Base-by-base conservation (phyloP, 305 asterid species). In the Vinca major region DNA sequence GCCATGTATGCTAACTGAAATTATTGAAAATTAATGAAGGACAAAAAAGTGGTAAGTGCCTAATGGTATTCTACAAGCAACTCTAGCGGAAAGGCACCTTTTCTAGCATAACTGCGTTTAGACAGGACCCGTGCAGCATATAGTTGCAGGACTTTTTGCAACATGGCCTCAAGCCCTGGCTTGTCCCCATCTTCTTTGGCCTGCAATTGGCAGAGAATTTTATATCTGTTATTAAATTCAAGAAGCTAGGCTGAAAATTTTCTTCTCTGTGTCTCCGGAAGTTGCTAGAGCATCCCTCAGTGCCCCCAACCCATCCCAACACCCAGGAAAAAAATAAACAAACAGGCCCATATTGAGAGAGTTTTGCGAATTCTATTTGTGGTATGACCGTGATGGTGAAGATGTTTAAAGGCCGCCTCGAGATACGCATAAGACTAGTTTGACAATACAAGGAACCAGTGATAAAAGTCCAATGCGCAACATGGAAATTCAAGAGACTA, bases 141-240 rank as follows among this genome's bases (percentile, higher is more conserved):
- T 70, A 92, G 80, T 77, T 90, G 98, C 63, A 90, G 72, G 76
- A 92, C 97, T 75, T 84, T 92, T 82, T 90, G 98, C 80, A 92
- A 48, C 98, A 92, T 92, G 73, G 96, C 98, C 80, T 90, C 96
- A 68, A 92, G 95, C 70, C 98, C 98, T 0, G 96, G 98, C 78
- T 90, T 92, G 76, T 90, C 97, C 67, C 93, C 90, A 39, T 92
- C 98, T 77, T 77, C 89, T 78, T 86, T 92, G 47, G 91, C 98
- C 97, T 92, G 86, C 77, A 78, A 43, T 47, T 33, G 20, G 53
- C 58, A 4, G 21, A 55, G 65, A 57, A 33, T 49, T 6, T 41
- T 48, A 44, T 43, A 5, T 5, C 17, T n/a, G 19, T 36, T 10
- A 26, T 33, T 51, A n/a, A 40, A 55, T 58, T 66, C 33, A 44